Conservation (phyloP, 768 basidiomycete species). For the Russula earlei region DNA sequence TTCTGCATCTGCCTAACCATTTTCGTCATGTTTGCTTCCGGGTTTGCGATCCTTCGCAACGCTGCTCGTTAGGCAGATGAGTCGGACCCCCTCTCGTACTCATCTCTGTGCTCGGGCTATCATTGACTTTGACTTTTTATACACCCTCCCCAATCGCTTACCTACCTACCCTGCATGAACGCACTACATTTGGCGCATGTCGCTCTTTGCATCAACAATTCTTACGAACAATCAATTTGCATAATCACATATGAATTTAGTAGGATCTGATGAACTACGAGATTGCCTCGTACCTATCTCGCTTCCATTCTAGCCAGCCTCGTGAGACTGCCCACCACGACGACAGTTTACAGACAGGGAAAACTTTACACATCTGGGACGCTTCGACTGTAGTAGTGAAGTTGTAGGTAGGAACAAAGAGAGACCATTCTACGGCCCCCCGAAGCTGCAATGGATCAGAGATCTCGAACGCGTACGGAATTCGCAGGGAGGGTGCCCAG, state of each 20-base stretch:
- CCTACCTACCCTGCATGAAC: not conserved
- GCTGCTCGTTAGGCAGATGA: slow-evolving; percentile 19
- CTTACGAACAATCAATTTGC: slow-evolving; percentile 5
- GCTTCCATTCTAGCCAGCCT: not conserved
- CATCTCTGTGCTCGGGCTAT: not conserved
- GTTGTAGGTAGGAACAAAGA: not conserved
- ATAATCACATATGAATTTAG: slow-evolving; percentile 2
- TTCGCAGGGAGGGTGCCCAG: too few relatives aligned
- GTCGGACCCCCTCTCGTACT: not conserved
- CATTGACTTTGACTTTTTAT: slow-evolving; percentile 10
- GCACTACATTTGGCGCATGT: not conserved
- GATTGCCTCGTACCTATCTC: not conserved
- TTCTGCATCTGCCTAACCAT: slow-evolving; percentile 46
- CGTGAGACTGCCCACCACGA: not conserved
- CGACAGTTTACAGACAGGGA: too few relatives aligned
- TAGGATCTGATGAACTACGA: slow-evolving; percentile 5
- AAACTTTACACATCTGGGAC: too few relatives aligned
- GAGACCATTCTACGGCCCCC: too few relatives aligned
- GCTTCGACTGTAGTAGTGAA: not conserved
- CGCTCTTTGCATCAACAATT: slow-evolving; percentile 3
- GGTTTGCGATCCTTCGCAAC: slow-evolving; percentile 45
- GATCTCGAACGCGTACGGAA: too few relatives aligned
- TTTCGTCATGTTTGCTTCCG: slow-evolving; percentile 58
- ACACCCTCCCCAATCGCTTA: not conserved
- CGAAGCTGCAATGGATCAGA: too few relatives aligned